These are phyloP conservation scores for Podospora pseudopauciseta DNA, from an alignment of 495 filamentous ascomycete species.

Conservation along the genomic window DNA sequence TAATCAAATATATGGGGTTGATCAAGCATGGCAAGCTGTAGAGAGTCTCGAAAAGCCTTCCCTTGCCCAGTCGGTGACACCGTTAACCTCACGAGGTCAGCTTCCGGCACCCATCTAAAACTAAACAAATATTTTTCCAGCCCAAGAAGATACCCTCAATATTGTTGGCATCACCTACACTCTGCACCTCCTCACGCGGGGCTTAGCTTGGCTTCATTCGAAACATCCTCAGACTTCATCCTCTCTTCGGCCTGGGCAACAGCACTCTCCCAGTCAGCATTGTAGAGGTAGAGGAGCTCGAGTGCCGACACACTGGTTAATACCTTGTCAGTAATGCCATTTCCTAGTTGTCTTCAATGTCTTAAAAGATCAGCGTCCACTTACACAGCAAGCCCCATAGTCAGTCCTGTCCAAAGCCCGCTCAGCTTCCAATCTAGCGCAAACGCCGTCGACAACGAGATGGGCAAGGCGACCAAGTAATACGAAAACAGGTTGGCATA, in stretches of 20 bases:
- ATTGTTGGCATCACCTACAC: no score
- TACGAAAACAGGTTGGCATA: conserved; percentile 76
- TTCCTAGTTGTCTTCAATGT: not conserved
- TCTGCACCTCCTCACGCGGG: not conserved
- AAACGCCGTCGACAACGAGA: conserved; percentile 68
- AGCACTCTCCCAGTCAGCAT: conserved; percentile 29
- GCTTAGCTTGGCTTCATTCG: conserved; percentile 16
- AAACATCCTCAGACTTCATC: conserved; percentile 25
- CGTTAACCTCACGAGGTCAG: no score
- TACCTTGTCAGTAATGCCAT: not conserved
- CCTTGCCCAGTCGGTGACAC: no score
- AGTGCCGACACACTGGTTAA: conserved; percentile 21
- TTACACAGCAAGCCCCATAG: conserved; percentile 53
- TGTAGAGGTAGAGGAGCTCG: conserved; percentile 26
- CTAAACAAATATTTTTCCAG: no score
- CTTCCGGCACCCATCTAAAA: no score
- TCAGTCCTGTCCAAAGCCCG: conserved; percentile 70
- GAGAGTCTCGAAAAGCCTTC: no score
- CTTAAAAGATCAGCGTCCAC: not conserved
- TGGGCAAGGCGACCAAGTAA: conserved; percentile 72
- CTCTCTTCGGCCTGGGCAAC: conserved; percentile 23
- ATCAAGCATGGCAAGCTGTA: no score
- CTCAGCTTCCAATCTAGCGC: conserved; percentile 61
- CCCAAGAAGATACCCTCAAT: no score
- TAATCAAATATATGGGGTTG: no score